Conservation (phyloP, 2,329 filamentous ascomycete species). For the Colletotrichum paranaense region DNA sequence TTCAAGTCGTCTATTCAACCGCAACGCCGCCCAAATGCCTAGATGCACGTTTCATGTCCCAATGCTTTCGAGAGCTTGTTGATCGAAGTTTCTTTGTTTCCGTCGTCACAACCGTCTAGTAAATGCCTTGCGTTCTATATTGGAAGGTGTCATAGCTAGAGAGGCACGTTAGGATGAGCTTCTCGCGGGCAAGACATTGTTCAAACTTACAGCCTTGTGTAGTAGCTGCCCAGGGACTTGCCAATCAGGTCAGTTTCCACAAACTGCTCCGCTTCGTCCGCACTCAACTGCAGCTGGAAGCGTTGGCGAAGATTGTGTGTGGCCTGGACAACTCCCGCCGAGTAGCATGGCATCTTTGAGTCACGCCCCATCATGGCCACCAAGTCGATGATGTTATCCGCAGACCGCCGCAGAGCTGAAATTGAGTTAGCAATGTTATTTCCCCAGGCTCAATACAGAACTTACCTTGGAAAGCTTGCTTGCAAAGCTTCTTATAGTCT, state of each 20-base stretch:
- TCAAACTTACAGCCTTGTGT: conserved; percentile 80
- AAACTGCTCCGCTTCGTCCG: conserved; percentile 83
- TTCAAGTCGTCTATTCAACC: conserved; percentile 33
- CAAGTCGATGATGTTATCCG: conserved; percentile 83
- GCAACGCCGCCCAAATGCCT: conserved; percentile 36
- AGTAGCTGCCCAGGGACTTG: conserved; percentile 88
- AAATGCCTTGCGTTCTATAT: conserved; percentile 89
- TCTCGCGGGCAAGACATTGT: not conserved
- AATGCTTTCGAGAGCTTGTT: conserved; percentile 22
- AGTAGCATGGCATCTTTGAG: conserved; percentile 87
- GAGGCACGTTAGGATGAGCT: conserved; percentile 5
- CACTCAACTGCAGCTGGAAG: conserved; percentile 85
- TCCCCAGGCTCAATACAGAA: not conserved
- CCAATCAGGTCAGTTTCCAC: conserved; percentile 83
- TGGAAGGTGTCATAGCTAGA: conserved; percentile 85
- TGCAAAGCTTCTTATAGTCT: conserved; percentile 82
- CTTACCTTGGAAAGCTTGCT: conserved; percentile 83
- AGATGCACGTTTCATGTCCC: conserved; percentile 30
- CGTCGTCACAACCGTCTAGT: conserved; percentile 59
- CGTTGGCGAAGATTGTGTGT: conserved; percentile 77
- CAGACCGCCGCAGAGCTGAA: conserved; percentile 78
- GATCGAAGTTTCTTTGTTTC: not conserved
- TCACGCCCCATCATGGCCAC: conserved; percentile 87
- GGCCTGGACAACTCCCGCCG: conserved; percentile 77
- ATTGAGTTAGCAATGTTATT: not conserved